Conservation (phyloP, 345 rosid genomes). For the Theobroma cacao region DNA sequence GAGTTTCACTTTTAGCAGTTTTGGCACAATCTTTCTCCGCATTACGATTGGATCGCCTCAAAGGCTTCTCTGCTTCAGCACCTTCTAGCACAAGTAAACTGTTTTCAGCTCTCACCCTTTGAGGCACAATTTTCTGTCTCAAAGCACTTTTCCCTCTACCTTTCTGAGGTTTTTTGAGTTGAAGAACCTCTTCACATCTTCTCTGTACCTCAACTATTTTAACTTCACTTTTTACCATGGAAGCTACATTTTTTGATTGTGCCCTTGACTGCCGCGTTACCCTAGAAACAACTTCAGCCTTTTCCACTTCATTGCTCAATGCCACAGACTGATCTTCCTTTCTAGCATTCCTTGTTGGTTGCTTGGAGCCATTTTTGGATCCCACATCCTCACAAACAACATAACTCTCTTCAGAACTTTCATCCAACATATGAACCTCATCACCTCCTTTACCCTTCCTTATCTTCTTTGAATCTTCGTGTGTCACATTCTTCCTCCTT, state of each 20-base stretch:
- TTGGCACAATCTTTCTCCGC: background rate
- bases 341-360: background rate
- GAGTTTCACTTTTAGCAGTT: conserved; percentile 9
- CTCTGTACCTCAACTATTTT: background rate
- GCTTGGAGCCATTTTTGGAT: background rate
- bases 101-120: background rate
- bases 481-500: conserved; percentile 12
- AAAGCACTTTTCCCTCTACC: background rate
- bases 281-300: conserved; percentile 20
- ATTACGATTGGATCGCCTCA: conserved; percentile 14
- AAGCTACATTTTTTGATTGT: conserved; percentile 1
- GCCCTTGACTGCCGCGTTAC: conserved; percentile 24
- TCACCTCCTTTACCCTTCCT: background rate
- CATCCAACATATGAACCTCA: background rate
- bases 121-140: background rate
- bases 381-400: background rate
- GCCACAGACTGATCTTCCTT: background rate
- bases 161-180: background rate
- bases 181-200: conserved; percentile 4
- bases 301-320: background rate
- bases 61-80: conserved; percentile 6
- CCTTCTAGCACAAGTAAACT: background rate
- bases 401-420: background rate
- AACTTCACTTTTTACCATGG: conserved; percentile 6
- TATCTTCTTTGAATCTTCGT: background rate